Base-by-base conservation (phyloP, 441 rosid genomes). In the Croton laevigatus region DNA sequence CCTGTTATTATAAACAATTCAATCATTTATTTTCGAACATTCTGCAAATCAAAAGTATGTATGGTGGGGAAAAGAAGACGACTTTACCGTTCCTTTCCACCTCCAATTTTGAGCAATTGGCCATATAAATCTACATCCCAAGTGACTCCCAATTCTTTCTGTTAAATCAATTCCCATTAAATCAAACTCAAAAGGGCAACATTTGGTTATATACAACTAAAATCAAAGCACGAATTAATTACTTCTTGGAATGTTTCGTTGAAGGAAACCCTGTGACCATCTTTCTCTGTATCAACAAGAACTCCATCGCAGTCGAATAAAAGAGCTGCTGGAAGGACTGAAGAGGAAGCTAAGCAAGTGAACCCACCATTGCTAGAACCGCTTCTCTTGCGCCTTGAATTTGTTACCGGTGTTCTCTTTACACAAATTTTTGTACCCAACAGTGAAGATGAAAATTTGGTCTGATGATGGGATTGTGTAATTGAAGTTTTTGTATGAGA, bases 111-210 rank as follows among this genome's bases (percentile, higher is more conserved):
- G 74, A 94, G 90, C 74, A 94, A 80, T 66, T 91, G 91, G 0
- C 97, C 98, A 65, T 91, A 94, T 74, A 94, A 84, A 63, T 94
- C 94, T 62, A 94, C 96, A 80, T 86, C 96, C 97, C 97, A 94
- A 8, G 89, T 85, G 68, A 90, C 94, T 42, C 87, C 91, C 82
- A 91, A 64, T 71, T 82, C 97, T 89, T 76, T 89, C 97, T 90
- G 86, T 52, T 11, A 57, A 71, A 68, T 45, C 59, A 65, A 51
- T 38, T 17, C 23, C 34, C 62, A 3, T 22, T 38, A 40, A 20
- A 69, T 32, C 54, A 66, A 60, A 44, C 46, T 20, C 58, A 66
- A 49, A 10, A 40, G 22, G 32, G 1, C 32, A 27, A 27, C 32
- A 27, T 27, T 27, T 27, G 1, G 32, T 27, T 27, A 2, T 27